phyloP scores from a whole-genome alignment of 164 flowering plant genomes.

The Euptelea pleiosperma region DNA sequence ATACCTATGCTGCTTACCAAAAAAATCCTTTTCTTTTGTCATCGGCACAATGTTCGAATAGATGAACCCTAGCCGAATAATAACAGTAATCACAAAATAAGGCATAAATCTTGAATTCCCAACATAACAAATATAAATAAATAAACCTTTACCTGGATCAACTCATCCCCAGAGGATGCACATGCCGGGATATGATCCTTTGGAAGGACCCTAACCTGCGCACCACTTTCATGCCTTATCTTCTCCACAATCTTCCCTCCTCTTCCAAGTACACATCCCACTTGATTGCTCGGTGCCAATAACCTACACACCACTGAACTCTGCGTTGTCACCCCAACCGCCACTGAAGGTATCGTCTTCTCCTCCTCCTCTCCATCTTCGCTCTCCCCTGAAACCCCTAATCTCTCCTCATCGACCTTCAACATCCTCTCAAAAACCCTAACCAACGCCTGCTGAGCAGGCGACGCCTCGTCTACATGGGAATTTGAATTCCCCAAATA shows the following conservation, averaged over 20 bases:
- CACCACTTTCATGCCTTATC: conserved; percentile 34
- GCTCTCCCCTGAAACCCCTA: conserved; percentile 10
- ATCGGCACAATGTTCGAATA: too few species aligned
- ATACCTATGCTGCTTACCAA: too few species aligned
- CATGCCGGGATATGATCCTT: conserved; percentile 34
- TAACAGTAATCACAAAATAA: too few species aligned
- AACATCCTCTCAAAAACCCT: conserved; percentile 32
- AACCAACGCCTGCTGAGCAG: conserved; percentile 28
- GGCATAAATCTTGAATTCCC: neutral
- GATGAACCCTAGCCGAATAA: too few species aligned
- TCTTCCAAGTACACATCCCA: conserved; percentile 38
- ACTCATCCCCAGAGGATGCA: conserved; percentile 36
- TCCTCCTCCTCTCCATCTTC: conserved; percentile 15
- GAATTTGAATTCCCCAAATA: conserved; percentile 12
- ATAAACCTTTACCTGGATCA: conserved; percentile 38
- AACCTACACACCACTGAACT: conserved; percentile 28
- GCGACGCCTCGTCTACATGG: conserved; percentile 20
- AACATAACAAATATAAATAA: neutral
- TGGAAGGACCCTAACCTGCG: conserved; percentile 29
- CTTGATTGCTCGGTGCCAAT: conserved; percentile 29
- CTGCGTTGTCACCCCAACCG: neutral
- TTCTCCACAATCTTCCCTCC: conserved; percentile 39
- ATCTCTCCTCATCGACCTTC: conserved; percentile 26
- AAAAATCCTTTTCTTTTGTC: too few species aligned
- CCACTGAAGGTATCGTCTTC: neutral